These are phyloP conservation scores for Fusarium sarcochroum DNA, from an alignment of 2,329 filamentous ascomycete genomes.

Conservation along the genomic window DNA sequence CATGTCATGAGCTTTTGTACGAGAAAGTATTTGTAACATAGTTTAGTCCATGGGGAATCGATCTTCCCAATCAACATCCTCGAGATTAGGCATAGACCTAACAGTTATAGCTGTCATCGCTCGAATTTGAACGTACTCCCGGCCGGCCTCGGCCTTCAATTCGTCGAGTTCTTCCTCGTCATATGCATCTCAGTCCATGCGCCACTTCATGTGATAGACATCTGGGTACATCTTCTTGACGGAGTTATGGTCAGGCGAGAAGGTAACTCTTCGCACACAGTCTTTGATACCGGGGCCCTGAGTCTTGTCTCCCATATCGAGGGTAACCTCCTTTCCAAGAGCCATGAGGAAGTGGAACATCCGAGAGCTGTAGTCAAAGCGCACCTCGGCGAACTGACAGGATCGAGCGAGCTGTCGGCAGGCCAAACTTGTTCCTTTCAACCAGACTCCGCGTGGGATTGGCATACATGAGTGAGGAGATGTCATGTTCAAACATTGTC, in stretches of 20 bases:
- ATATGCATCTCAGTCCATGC: too few relatives aligned
- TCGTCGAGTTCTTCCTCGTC: background rate
- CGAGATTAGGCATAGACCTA: slow-evolving; percentile 18
- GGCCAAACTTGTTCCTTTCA: too few relatives aligned
- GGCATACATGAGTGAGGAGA: background rate
- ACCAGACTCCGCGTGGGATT: too few relatives aligned
- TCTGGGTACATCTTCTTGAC: too few relatives aligned
- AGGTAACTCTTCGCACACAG: background rate
- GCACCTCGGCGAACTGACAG: slow-evolving; percentile 29
- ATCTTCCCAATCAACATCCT: slow-evolving; percentile 24
- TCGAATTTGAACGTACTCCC: background rate
- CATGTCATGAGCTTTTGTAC: background rate
- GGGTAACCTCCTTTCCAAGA: background rate
- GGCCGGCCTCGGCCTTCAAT: background rate
- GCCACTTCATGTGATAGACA: too few relatives aligned
- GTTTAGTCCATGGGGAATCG: background rate
- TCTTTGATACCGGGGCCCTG: background rate
- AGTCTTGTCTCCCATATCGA: background rate
- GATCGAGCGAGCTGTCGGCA: slow-evolving; percentile 32
- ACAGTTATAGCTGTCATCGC: background rate
- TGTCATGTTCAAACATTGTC: too few relatives aligned
- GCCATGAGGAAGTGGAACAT: background rate
- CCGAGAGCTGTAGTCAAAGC: slow-evolving; percentile 18
- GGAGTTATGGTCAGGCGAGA: too few relatives aligned
- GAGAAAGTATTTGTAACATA: too few relatives aligned